Evolutionary conservation across 305 asterid species (phyloP).

Genomic region (Fraxinus baroniana): DNA sequence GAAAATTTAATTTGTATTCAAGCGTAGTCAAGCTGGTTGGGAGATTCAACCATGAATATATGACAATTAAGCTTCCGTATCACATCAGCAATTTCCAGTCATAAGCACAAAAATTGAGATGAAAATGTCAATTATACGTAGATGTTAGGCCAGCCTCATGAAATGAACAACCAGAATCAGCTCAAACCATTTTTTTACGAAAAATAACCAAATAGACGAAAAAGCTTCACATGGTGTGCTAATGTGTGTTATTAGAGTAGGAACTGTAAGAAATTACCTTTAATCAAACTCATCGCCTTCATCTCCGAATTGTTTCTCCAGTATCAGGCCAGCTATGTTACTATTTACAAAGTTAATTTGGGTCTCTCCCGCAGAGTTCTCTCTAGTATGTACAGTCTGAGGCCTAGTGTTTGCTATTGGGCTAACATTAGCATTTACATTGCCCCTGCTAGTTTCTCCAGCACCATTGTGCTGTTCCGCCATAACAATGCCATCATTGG

Average conservation of each 20-base stretch:
- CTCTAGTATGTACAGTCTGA: conserved; percentile 10
- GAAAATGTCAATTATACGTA: not conserved
- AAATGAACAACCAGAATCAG: not conserved
- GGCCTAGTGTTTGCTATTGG: not conserved
- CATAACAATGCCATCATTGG: conserved; percentile 10
- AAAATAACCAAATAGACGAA: not conserved
- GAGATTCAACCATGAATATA: not conserved
- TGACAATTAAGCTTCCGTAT: not conserved
- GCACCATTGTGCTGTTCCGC: not conserved
- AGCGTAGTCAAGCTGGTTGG: not conserved
- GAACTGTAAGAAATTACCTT: not conserved
- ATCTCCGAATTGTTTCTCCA: not conserved
- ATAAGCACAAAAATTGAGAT: not conserved
- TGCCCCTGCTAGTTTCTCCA: not conserved
- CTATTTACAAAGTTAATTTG: conserved; percentile 6
- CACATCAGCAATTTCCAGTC: not conserved
- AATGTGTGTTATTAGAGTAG: not conserved
- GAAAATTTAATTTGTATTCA: not conserved
- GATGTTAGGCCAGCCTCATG: not conserved
- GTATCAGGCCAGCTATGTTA: not conserved
- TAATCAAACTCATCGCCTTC: not conserved
- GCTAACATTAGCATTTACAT: not conserved
- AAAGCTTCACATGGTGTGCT: not conserved
- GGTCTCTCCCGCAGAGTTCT: not conserved
- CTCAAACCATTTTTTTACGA: not conserved